Base-by-base conservation (phyloP, 768 basidiomycete species). In the Aureoboletus auriporus region DNA sequence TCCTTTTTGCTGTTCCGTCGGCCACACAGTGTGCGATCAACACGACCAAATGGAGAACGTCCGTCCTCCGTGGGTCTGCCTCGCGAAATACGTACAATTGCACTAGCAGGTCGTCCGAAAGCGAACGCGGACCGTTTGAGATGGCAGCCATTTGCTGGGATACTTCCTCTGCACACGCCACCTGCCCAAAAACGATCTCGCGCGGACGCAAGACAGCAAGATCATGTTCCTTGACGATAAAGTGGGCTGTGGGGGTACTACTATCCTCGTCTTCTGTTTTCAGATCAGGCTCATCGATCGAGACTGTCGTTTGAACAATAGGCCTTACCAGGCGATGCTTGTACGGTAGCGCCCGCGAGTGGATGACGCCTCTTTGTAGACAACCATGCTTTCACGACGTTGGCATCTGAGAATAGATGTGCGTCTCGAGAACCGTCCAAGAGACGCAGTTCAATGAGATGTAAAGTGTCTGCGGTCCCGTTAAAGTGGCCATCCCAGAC, bases 1-100 rank as follows among this genome's bases (percentile, higher is more conserved):
- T 72, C 8, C 55, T 49, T 49, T 71, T 75, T 10, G 73, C 66
- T 38, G 70, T 70, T 14, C 74, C 77, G 56, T 83, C 81, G 0
- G 75, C 70, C 37, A 82, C 74, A 41, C 65, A 63, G 57, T 84
- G 81, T 1, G 79, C 71, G 13, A 71, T 61, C 35, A 72, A 57
- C 17, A 77, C 56, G 23, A 79, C 43, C 39, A 80, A 35, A 52
- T 82, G 75, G 41, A 73, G 63, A 6, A 49, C 59, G 14, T 66
- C 63, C 2, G 62, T 42, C 11, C 58, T 49, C 54, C 76, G 72
- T 9, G 47, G 5, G 29, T 27, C 41, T 6, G 59, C 62, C 47
- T 71, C 71, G 43, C 57, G 63, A 17, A 78, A 64, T 46, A 81
- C 57, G 40, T 71, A 65, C 1, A 81, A 34, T 20, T 71, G 70